Conservation (phyloP, 805 yeast genomes). For the Priceomyces medius region DNA sequence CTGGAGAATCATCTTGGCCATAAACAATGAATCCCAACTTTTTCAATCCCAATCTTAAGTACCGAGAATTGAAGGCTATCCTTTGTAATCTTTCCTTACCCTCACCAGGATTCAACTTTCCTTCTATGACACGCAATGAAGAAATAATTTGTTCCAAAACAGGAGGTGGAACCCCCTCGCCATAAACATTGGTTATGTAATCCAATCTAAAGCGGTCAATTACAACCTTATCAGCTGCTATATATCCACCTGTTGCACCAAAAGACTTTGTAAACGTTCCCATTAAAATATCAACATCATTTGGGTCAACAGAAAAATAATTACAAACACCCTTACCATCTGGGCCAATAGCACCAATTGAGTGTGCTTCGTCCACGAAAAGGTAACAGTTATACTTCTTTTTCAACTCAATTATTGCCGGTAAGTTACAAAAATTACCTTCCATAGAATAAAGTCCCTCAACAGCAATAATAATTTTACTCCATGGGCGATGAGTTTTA, state of each 20-base stretch:
- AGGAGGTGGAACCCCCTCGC: constrained; percentile 89
- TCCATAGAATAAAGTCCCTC: constrained; percentile 94
- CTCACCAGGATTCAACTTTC: constrained; percentile 86
- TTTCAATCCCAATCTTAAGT: constrained; percentile 84
- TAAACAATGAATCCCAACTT: constrained; percentile 90
- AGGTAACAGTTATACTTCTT: constrained; percentile 85
- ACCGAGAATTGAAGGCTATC: constrained; percentile 94
- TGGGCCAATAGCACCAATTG: constrained; percentile 98
- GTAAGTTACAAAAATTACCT: constrained; percentile 85
- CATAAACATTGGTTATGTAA: constrained; percentile 69
- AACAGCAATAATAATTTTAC: constrained; percentile 76
- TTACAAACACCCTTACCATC: constrained; percentile 94
- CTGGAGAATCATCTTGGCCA: constrained; percentile 97
- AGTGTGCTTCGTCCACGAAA: constrained; percentile 97
- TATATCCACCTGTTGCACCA: constrained; percentile 98
- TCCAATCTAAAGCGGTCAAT: constrained; percentile 74
- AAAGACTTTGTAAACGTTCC: constrained; percentile 97
- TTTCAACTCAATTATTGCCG: constrained; percentile 67
- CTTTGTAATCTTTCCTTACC: constrained; percentile 88
- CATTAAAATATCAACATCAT: constrained; percentile 83
- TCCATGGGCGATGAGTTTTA: constrained; percentile 95
- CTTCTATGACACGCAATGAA: constrained; percentile 74
- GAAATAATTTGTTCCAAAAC: constrained; percentile 85
- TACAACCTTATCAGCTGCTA: constrained; percentile 70
- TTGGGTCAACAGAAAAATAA: constrained; percentile 78